Evolutionary conservation across 345 rosid species (phyloP).

Genomic region (Citrus trifoliata): DNA sequence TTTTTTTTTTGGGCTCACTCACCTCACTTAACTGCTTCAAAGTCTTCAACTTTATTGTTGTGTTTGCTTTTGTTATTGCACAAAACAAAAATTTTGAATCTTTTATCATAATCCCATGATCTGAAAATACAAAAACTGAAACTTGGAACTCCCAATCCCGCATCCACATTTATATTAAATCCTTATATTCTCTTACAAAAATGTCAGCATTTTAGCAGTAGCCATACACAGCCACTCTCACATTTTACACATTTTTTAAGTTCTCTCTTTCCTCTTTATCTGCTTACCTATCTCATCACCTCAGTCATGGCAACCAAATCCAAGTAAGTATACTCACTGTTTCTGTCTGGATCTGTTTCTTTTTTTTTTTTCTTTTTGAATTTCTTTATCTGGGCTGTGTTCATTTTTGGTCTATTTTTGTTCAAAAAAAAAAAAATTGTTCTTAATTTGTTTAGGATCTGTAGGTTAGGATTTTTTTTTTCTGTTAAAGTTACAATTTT

Average conservation of each 20-base stretch:
- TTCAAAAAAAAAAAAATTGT: background rate
- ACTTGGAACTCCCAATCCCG: background rate
- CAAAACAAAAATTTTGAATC: background rate
- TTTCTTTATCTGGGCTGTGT: background rate
- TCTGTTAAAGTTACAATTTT: background rate
- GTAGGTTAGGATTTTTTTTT: slow-evolving; percentile 12
- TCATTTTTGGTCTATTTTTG: slow-evolving; percentile 10
- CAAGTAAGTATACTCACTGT: slow-evolving; percentile 40
- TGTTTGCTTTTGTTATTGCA: background rate
- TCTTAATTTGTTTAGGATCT: background rate
- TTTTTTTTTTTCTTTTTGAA: background rate
- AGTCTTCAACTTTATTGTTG: background rate
- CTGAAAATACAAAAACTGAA: background rate
- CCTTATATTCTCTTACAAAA: slow-evolving; percentile 13
- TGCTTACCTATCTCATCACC: slow-evolving; percentile 7
- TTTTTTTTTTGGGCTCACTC: background rate
- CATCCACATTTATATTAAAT: background rate
- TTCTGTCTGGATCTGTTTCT: slow-evolving; percentile 33
- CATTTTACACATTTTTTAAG: background rate
- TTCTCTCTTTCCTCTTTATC: slow-evolving; percentile 15
- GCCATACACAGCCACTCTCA: background rate
- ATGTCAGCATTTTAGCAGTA: slow-evolving; percentile 38
- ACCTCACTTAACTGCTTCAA: background rate
- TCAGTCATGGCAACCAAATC: slow-evolving; percentile 56
- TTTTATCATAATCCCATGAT: background rate